Evolutionary conservation across 495 filamentous ascomycete species (phyloP).

Genomic region (Stereocaulon alpinum): DNA sequence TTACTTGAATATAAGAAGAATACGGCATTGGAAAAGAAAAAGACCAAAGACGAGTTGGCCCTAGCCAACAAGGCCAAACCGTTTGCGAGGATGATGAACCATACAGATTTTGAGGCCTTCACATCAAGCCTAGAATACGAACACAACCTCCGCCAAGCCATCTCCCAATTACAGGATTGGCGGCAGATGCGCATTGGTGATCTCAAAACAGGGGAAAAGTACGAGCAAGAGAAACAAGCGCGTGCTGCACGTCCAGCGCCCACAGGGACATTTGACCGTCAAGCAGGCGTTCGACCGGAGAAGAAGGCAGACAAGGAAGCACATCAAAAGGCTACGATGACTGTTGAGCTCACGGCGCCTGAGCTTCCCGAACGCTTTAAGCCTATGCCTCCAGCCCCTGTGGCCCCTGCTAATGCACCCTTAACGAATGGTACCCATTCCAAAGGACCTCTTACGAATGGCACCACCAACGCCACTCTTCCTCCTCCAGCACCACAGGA

Average conservation of each 20-base stretch:
- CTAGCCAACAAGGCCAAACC: constrained; percentile 88
- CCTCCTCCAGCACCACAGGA: constrained; percentile 27
- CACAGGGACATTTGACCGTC: constrained; percentile 69
- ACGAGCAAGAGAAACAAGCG: constrained; percentile 78
- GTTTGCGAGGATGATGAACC: constrained; percentile 94
- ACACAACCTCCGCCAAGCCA: constrained; percentile 80
- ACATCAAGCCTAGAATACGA: constrained; percentile 78
- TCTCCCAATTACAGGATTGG: constrained; percentile 90
- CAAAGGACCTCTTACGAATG: constrained; percentile 31
- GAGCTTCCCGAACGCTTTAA: constrained; percentile 58
- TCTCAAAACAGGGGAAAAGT: constrained; percentile 81
- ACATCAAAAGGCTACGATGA: constrained; percentile 44
- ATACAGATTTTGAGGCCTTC: constrained; percentile 77
- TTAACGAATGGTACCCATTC: constrained; percentile 23
- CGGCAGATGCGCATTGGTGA: constrained; percentile 71
- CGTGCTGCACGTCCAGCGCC: constrained; percentile 60
- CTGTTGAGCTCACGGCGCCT: constrained; percentile 63
- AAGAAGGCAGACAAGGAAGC: constrained; percentile 32
- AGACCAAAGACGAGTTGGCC: constrained; percentile 88
- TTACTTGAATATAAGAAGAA: constrained; percentile 89
- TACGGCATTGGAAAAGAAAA: constrained; percentile 77
- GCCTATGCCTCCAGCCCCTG: constrained; percentile 17
- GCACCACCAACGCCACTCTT: constrained; percentile 31
- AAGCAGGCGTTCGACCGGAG: constrained; percentile 46
- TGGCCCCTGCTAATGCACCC: constrained; percentile 26